phyloP scores from a whole-genome alignment of 2,329 filamentous ascomycete species.

The Fusarium brevicatenulatum region DNA sequence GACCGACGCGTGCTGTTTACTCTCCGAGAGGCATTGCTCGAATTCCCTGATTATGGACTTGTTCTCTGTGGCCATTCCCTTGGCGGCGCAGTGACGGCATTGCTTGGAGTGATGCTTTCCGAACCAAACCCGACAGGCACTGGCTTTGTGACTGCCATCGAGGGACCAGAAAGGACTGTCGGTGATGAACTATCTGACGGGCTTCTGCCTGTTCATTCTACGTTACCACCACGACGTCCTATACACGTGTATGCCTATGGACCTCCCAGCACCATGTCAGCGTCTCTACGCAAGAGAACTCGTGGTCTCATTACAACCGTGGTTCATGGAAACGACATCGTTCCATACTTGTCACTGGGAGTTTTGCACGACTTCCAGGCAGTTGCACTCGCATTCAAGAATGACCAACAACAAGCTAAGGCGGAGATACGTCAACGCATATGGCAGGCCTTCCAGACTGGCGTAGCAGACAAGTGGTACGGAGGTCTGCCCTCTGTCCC shows the following conservation, averaged over 20 bases:
- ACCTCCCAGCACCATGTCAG: conserved; percentile 77
- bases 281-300: conserved; percentile 74
- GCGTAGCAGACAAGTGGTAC: conserved; percentile 70
- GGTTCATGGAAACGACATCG: conserved; percentile 77
- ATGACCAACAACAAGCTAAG: conserved; percentile 73
- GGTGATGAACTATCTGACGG: conserved; percentile 46
- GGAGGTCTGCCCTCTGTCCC: conserved; percentile 51
- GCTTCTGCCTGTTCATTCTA: conserved; percentile 51
- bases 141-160: conserved; percentile 70
- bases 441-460: conserved; percentile 72
- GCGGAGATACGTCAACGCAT: conserved; percentile 73
- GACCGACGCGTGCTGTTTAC: conserved; percentile 74
- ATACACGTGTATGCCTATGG: conserved; percentile 86
- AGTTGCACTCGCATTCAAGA: conserved; percentile 77
- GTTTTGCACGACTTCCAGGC: conserved; percentile 80
- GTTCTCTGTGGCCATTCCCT: conserved; percentile 76
- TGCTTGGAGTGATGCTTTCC: conserved; percentile 76
- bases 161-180: conserved; percentile 57
- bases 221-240: conserved; percentile 72
- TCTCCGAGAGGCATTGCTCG: conserved; percentile 71
- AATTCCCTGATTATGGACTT: conserved; percentile 75
- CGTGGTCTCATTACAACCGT: conserved; percentile 79
- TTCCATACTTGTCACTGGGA: conserved; percentile 78
- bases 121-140: conserved; percentile 66
- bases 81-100: conserved; percentile 74